These are phyloP conservation scores for Ustilago trichophora DNA, from an alignment of 1,284 basidiomycete genomes.

Conservation along the genomic window DNA sequence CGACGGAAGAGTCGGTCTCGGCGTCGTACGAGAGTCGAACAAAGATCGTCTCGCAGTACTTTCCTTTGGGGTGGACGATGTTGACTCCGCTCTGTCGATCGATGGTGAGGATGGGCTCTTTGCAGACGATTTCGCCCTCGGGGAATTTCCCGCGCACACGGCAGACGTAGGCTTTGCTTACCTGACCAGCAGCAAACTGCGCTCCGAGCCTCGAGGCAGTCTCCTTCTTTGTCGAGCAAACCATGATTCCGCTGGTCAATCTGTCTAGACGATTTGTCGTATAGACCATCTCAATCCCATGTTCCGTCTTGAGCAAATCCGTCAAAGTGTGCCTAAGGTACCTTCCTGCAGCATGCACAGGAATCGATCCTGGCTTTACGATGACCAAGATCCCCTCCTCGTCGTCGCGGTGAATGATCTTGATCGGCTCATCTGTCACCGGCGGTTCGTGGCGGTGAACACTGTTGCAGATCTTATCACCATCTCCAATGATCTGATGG, in stretches of 20 bases:
- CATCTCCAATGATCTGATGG: slow-evolving; percentile 82
- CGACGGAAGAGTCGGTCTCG: slow-evolving; percentile 82
- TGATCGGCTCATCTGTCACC: slow-evolving; percentile 84
- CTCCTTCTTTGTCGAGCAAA: slow-evolving; percentile 80
- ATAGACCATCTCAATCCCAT: slow-evolving; percentile 82
- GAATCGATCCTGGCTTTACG: slow-evolving; percentile 68
- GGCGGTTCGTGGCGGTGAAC: slow-evolving; percentile 97
- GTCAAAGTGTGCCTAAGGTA: slow-evolving; percentile 71
- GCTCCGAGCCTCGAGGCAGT: slow-evolving; percentile 75
- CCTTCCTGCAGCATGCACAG: slow-evolving; percentile 63
- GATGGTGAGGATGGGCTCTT: slow-evolving; percentile 87
- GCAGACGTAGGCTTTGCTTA: slow-evolving; percentile 69
- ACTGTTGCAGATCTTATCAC: slow-evolving; percentile 87
- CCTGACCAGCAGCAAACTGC: slow-evolving; percentile 73
- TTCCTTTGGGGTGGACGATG: slow-evolving; percentile 72
- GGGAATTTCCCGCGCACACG: slow-evolving; percentile 44
- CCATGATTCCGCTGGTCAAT: slow-evolving; percentile 94
- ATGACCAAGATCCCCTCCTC: slow-evolving; percentile 87
- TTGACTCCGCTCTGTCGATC: slow-evolving; percentile 96
- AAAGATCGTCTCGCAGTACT: slow-evolving; percentile 85
- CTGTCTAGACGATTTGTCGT: slow-evolving; percentile 94
- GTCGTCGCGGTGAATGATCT: slow-evolving; percentile 79
- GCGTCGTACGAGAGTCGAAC: slow-evolving; percentile 83
- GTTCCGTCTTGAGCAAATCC: slow-evolving; percentile 85
- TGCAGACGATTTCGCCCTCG: slow-evolving; percentile 81